Evolutionary conservation across 768 basidiomycete genomes (phyloP), one percentile per base, ranked within the genome.

Genomic region (Pleurotus pulmonarius): DNA sequence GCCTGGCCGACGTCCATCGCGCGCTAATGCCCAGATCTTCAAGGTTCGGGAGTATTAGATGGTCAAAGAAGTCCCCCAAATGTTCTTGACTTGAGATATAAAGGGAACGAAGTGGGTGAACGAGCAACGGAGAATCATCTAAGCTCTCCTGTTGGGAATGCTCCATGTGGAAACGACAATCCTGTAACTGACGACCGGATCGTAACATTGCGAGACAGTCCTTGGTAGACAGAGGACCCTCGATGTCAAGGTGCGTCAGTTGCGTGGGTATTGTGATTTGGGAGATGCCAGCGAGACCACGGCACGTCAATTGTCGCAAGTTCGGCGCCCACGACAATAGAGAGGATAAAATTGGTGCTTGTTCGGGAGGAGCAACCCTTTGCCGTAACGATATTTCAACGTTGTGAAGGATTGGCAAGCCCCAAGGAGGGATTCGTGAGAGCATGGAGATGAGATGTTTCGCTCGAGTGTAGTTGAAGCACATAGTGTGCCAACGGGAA

Each of bases 101-200:
- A 16, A 53, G 39, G 37, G 39, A 53, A 34, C 29, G 49, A 5
- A 51, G 29, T 22, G 49, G 49, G 29, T 51, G 51, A 20, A 38
- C 51, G 9, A 53, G 38, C 34, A 53, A 20, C 18, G 39, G 51
- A 18, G 41, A 41, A n/a, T 41, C 39, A 15, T 53, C 51, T 24
- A 53, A 25, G 39, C 18, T 41, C 11, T 29, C 18, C n/a, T 37
- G 15, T 41, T 20, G 34, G 7, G 37, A 16, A 38, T 53, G 24
- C 39, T 53, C 51, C 51, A 53, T 53, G 39, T 53, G 51, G 39
- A 53, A 53, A 29, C 51, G 51, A 29, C 51, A 53, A 53, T 53
- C 51, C 20, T 39, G 51, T 41, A 53, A 24, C 11, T 53, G 51
- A n/a, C 39, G 51, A 41, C 51, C 51, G 4, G 16, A 37, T 24